Evolutionary conservation across 2,329 filamentous ascomycete species (phyloP), one percentile per base, ranked within the genome.

Genomic region (Chrysoporthe cubensis): DNA sequence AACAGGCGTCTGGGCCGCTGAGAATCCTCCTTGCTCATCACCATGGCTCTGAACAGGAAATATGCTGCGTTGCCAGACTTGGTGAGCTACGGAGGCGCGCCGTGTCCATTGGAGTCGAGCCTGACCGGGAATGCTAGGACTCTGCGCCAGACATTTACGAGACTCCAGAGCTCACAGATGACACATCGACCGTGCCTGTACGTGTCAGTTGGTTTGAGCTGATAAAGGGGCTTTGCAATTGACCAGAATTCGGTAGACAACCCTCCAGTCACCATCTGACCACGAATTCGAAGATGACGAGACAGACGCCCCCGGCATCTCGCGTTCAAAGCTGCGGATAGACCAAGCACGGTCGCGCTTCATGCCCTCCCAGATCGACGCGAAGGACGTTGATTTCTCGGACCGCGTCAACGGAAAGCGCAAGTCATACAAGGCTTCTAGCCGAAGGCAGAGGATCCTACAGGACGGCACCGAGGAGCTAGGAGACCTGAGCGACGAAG

Each of bases 71-170:
- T 96, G 71, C 92, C 92, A 67, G 92, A 95, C 77, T 81, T 96
- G 78, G 92, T 94, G 82, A 71, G 78, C 71, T 44, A 14, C 2
- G 11, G 18, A 18, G 13, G 32, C 42, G 7, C 16, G 21, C 18
- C 26, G 40, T 43, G 14, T 71, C 67, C 21, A 46, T 46, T 43
- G 32, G 21, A 43, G 21, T 64, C 69, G 62, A 43, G 44, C 50
- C 73, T 76, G 71, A 77, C 71, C 37, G 11, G 64, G 58, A 32
- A 34, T 42, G 42, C 64, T 72, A 96, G 92, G 94, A 97, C 80
- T 91, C 91, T 65, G 94, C 94, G 40, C 94, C 94, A 72, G 96
- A 98, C 76, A 93, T 97, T 75, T 98, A 97, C 83, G 95, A 98
- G 80, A 98, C 96, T 18, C 94, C 95, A 72, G 94, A 97, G 66